These are phyloP conservation scores for Colletotrichum shisoi DNA, from an alignment of 2,329 filamentous ascomycete genomes.

Conservation along the genomic window DNA sequence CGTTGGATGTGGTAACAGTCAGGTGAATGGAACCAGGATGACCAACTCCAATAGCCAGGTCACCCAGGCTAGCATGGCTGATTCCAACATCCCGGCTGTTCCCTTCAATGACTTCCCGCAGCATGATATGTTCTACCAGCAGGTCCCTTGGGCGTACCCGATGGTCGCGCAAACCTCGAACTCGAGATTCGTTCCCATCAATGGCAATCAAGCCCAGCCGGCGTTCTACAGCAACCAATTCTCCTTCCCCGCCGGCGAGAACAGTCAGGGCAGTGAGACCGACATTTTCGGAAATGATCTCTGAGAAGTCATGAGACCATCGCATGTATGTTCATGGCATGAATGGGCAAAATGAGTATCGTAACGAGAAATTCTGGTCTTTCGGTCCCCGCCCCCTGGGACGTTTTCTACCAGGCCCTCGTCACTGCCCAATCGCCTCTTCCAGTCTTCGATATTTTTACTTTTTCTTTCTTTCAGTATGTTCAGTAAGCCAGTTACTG, in stretches of 20 bases:
- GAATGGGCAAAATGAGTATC: background rate
- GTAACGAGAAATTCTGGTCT: background rate
- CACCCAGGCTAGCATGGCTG: slow-evolving; percentile 19
- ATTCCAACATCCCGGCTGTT: slow-evolving; percentile 14
- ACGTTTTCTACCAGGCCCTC: background rate
- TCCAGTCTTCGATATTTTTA: slow-evolving; percentile 17
- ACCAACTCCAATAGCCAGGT: slow-evolving; percentile 16
- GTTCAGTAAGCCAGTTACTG: background rate
- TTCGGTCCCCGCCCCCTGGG: background rate
- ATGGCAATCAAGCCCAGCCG: slow-evolving; percentile 11
- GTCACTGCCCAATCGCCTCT: background rate
- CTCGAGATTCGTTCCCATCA: slow-evolving; percentile 16
- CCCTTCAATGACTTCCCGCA: slow-evolving; percentile 15
- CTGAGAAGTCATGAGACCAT: background rate
- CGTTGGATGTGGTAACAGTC: slow-evolving; percentile 6
- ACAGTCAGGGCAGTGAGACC: background rate
- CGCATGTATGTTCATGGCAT: background rate
- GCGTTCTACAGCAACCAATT: background rate
- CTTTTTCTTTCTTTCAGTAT: slow-evolving; percentile 16
- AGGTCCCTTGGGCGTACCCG: slow-evolving; percentile 2
- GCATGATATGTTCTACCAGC: slow-evolving; percentile 8
- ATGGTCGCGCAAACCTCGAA: background rate
- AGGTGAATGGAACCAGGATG: slow-evolving; percentile 20
- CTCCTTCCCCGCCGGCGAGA: slow-evolving; percentile 14
- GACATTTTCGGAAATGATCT: slow-evolving; percentile 8